Evolutionary conservation across 1,139 yeast species (phyloP), one percentile per base, ranked within the genome.

Genomic region (Scheffersomyces insectosa): DNA sequence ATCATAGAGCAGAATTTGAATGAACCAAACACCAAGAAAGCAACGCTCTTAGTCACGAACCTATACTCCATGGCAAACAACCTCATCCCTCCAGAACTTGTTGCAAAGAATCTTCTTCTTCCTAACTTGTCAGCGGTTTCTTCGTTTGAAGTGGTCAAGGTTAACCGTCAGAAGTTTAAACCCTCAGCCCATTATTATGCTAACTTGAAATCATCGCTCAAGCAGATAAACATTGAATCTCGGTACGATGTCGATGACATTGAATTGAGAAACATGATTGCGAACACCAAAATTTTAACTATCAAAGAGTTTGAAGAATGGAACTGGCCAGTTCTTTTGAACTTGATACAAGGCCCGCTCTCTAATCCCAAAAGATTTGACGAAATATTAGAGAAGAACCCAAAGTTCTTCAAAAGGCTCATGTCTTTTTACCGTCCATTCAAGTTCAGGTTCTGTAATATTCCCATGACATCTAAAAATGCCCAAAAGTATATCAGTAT

Each of bases 341-440:
- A 80, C 43, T 65, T 93, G 16, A 77, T 90, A 47, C 86, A 80
- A 51, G 97, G 97, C 0, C 96, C 97, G 0, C 66, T 93, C 20
- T 63, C 80, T 44, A 85, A 82, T 53, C 85, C 89, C 0, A 79
- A 74, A 50, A 68, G 90, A 38, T 73, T 95, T 41, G 96, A 89
- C 28, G 99, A 93, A 48, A 70, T 87, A 0, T 72, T 83, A 33
- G 85, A 80, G 51, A 85, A 88, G 8, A 86, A 62, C 39, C 78
- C 98, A 0, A 91, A 90, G 56, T 89, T 93, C 55, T 75, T 91
- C 62, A 91, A 93, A 57, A 70, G 97, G 43, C 63, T 93, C 28
- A 65, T 91, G 56, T 87, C 96, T 3, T 95, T 93, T 60, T 93
- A 84, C 60, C 75, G 98, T 39, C 99, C 99, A 0, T 86, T 91